Conservation (phyloP, 1,139 yeast genomes). For the Candida sanyaensis region DNA sequence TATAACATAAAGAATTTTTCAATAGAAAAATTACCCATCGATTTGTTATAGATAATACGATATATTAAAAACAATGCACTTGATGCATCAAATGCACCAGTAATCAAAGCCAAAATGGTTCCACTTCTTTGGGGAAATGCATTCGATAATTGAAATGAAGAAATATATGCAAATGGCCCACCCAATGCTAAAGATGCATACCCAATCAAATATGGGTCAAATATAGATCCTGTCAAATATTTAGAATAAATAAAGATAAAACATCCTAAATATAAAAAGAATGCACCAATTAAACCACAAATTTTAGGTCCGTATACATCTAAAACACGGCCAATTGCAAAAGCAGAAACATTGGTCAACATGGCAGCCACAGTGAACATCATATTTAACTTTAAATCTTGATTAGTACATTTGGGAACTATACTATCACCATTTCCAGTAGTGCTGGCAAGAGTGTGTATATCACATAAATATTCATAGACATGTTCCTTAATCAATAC, state of each 20-base stretch:
- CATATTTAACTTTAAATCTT: constrained; percentile 47
- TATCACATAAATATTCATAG: constrained; percentile 38
- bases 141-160: constrained; percentile 48
- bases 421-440: constrained; percentile 11
- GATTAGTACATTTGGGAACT: constrained; percentile 37
- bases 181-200: constrained; percentile 46
- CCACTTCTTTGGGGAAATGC: constrained; percentile 45
- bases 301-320: constrained; percentile 45
- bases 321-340: constrained; percentile 40
- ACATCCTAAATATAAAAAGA: constrained; percentile 38
- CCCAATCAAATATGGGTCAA: constrained; percentile 45
- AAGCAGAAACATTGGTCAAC: constrained; percentile 45
- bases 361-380: constrained; percentile 50
- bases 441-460: background rate
- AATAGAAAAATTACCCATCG: constrained; percentile 31
- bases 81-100: constrained; percentile 51
- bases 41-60: constrained; percentile 29
- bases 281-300: constrained; percentile 46
- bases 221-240: constrained; percentile 11
- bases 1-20: constrained; percentile 36
- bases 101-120: constrained; percentile 42
- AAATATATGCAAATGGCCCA: constrained; percentile 48
- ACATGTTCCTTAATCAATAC: constrained; percentile 40
- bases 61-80: constrained; percentile 47
- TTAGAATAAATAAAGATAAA: constrained; percentile 38